phyloP scores from a whole-genome alignment of 352 stramenopile genomes.

The Achlya hypogyna region DNA sequence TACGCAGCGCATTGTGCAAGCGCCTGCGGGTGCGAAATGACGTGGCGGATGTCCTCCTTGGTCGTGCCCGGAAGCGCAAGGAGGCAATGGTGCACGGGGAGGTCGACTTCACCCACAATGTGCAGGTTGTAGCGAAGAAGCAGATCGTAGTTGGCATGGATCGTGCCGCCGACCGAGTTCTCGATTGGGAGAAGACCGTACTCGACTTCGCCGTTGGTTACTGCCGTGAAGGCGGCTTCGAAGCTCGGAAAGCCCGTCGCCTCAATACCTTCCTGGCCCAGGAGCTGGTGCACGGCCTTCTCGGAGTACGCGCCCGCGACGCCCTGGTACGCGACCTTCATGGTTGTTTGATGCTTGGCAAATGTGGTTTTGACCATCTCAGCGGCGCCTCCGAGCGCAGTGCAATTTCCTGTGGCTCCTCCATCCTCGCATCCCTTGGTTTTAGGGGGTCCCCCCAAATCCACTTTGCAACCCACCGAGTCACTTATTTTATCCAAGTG shows the following conservation, averaged over 20 bases:
- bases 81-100: constrained; percentile 90
- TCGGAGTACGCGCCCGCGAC: constrained; percentile 96
- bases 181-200: constrained; percentile 93
- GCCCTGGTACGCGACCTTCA: constrained; percentile 93
- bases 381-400: not conserved
- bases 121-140: constrained; percentile 57
- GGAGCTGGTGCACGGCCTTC: constrained; percentile 91
- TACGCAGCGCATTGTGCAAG: constrained; percentile 96
- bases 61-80: constrained; percentile 82
- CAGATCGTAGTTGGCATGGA: constrained; percentile 93
- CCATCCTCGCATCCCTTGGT: not conserved
- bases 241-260: constrained; percentile 37
- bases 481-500: not conserved
- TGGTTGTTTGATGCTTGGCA: not conserved
- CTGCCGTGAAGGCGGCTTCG: constrained; percentile 45
- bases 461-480: not conserved
- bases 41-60: constrained; percentile 88
- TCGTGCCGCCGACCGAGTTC: constrained; percentile 90
- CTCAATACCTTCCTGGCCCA: constrained; percentile 60
- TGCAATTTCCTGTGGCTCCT: not conserved
- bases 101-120: constrained; percentile 63
- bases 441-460: not conserved
- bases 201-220: constrained; percentile 75
- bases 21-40: constrained; percentile 94
- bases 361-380: constrained; percentile 4